Conservation (phyloP, 306 rosid species). For the Hylodesmum podocarpum region DNA sequence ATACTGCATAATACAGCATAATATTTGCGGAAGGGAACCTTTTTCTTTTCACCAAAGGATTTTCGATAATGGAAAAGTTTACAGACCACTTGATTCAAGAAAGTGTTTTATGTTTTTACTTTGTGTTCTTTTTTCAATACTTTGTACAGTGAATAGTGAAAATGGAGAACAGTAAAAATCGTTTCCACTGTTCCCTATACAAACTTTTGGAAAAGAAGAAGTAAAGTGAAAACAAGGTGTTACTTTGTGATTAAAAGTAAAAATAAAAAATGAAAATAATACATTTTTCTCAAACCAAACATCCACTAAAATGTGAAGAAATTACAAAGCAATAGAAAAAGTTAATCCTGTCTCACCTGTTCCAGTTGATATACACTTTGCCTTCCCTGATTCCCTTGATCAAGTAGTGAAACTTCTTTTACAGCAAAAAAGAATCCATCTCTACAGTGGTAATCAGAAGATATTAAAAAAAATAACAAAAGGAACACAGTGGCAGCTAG, state of each 20-base stretch:
- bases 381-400: constrained; percentile 73
- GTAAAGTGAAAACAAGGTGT: background rate
- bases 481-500: background rate
- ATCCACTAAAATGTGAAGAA: background rate
- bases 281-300: background rate
- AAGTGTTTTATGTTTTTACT: background rate
- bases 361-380: constrained; percentile 79
- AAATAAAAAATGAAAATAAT: background rate
- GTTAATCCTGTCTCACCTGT: constrained; percentile 54
- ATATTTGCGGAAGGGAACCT: background rate
- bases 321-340: constrained; percentile 19
- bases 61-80: background rate
- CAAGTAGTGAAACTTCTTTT: constrained; percentile 89
- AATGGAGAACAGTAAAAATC: background rate
- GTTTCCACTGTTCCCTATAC: background rate
- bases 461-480: background rate
- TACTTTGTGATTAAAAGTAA: background rate
- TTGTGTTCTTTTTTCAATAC: background rate
- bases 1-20: background rate
- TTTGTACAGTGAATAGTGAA: background rate
- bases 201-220: background rate
- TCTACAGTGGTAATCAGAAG: constrained; percentile 39
- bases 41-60: background rate
- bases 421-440: constrained; percentile 74
- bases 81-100: background rate